Evolutionary conservation across 1,139 yeast species (phyloP), one percentile per base, ranked within the genome.

Genomic region (Sugiyamaella castrensis): DNA sequence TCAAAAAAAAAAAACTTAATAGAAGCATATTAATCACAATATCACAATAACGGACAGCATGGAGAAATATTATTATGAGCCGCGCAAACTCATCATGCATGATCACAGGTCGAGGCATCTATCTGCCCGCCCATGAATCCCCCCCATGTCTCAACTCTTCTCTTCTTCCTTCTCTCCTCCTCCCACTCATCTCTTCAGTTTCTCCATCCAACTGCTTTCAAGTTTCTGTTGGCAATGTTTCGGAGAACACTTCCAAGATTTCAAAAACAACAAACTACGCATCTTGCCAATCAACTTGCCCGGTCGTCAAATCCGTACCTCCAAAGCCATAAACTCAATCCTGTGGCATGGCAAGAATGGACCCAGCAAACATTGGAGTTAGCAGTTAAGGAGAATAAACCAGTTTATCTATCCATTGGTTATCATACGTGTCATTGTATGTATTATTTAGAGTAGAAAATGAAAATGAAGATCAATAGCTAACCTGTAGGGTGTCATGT

Each of bases 281-380:
- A 40, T 9, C 42, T 59, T 19, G 29, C 38, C 12, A 66, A 66
- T 46, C 58, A 54, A 40, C 57, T 66, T 33, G 56, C 52, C 9
- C 40, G 55, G 30, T 54, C 66, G 0, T 52, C 59, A 6, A 61
- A 64, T 26, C 67, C 67, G 28, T 64, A 64, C 40, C 52, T 64
- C 26, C 60, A 49, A 34, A 55, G 60, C 38, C 67, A 63, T 48
- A 50, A 55, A 24, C 44, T 39, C 34, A 59, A 61, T 45, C 65
- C 65, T 6, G 71, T 69, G n/a, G 67, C 68, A 13, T 70, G 73
- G 73, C 70, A 67, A 47, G 64, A 65, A 44, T 70, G 74, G 74
- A 57, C 53, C 31, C 57, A 59, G 24, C 59, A 62, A 29, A 60
- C 70, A 1, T 54, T 70, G 27, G 56, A 57, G 40, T 57, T 57